Conservation (phyloP, 208 protist species). For the Wallacemonas sp. region DNA sequence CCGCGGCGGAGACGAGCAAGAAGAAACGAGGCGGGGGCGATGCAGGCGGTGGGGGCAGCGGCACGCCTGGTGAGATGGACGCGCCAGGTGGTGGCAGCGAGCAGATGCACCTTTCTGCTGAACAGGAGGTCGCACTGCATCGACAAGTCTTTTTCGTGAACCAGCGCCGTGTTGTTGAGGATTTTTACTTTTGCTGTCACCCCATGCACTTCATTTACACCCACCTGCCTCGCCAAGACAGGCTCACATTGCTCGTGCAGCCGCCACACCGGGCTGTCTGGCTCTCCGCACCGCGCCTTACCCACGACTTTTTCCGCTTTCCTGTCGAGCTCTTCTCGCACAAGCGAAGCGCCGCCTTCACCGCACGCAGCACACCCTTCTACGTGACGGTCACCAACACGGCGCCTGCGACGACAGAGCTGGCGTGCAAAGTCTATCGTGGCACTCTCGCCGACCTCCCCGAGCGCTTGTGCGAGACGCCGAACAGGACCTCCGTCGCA, state of each 20-base stretch:
- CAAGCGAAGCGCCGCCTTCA: slow-evolving; percentile 39
- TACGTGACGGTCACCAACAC: slow-evolving; percentile 64
- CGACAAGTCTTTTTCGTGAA: slow-evolving; percentile 4
- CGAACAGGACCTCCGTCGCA: neutral
- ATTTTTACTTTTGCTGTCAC: slow-evolving; percentile 80
- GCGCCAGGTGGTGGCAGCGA: no score
- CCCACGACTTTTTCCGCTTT: slow-evolving; percentile 68
- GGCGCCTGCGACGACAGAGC: slow-evolving; percentile 57
- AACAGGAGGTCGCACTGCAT: neutral
- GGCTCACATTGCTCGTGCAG: slow-evolving; percentile 39
- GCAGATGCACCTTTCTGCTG: neutral
- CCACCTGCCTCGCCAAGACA: slow-evolving; percentile 47
- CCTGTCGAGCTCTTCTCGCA: slow-evolving; percentile 46
- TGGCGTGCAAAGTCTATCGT: slow-evolving; percentile 73
- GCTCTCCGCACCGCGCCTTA: slow-evolving; percentile 54
- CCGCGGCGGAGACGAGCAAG: no score
- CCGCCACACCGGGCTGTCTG: slow-evolving; percentile 45
- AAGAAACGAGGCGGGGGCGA: neutral
- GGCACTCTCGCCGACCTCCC: slow-evolving; percentile 60
- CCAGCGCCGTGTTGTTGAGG: slow-evolving; percentile 22
- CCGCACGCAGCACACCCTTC: slow-evolving; percentile 54
- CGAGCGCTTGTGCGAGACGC: slow-evolving; percentile 27
- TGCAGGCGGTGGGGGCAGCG: no score
- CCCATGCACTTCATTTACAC: slow-evolving; percentile 59
- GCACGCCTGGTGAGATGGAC: no score